A percentile compares a stretch with the other conserved stretches of the same genome.
These are phyloP conservation scores for Trypanosoma mega DNA, from an alignment of 208 protist species.

Conservation along the genomic window DNA sequence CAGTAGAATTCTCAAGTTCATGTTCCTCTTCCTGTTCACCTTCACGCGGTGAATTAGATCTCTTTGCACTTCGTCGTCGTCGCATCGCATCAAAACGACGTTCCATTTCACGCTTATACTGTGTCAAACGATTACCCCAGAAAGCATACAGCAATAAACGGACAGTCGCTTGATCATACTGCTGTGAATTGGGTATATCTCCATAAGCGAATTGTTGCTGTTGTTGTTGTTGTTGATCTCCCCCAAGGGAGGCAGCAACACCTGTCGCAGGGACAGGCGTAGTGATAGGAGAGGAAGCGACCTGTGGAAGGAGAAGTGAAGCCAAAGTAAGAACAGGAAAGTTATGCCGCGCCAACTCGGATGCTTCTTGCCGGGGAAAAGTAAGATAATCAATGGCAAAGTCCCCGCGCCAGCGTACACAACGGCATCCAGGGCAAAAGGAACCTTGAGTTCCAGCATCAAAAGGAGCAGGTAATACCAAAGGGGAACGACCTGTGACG, in stretches of 20 bases:
- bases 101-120: slow-evolving; percentile 56
- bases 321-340: slow-evolving; percentile 74
- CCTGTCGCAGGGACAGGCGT: neutral
- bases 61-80: no score
- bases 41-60: neutral
- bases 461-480: neutral
- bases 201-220: slow-evolving; percentile 3
- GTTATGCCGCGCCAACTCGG: slow-evolving; percentile 24
- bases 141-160: slow-evolving; percentile 76
- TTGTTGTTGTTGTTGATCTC: neutral
- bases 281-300: slow-evolving; percentile 15
- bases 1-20: neutral
- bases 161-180: slow-evolving; percentile 62
- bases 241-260: neutral
- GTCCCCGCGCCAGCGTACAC: slow-evolving; percentile 44
- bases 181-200: slow-evolving; percentile 35
- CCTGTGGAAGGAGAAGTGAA: slow-evolving; percentile 60
- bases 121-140: slow-evolving; percentile 58
- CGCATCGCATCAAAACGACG: neutral
- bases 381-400: slow-evolving; percentile 59
- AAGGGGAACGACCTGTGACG: no score
- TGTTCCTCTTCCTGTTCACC: slow-evolving; percentile 23
- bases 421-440: slow-evolving; percentile 39
- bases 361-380: slow-evolving; percentile 37
- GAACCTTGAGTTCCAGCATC: slow-evolving; percentile 25